Base-by-base conservation (phyloP, 1,284 basidiomycete species). In the Irpex sp. region DNA sequence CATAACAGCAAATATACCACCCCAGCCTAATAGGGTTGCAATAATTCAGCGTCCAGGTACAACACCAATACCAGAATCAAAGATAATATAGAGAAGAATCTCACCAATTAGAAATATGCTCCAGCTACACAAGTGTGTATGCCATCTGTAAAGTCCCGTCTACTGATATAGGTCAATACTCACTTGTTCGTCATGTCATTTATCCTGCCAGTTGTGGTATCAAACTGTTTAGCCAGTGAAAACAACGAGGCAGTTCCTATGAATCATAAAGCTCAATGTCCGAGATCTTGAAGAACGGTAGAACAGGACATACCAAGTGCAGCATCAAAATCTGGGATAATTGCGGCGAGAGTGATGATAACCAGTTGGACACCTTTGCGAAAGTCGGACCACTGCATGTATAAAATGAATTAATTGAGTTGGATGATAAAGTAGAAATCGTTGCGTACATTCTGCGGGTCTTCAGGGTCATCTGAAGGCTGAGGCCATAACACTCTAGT, bases 281-380 rank as follows among this genome's bases (percentile, higher is more conserved):
- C 56, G 60, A 17, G 55, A 26, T 19, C 6, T 21, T 55, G 13
- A 19, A n/a, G 33, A n/a, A 43, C 1, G 15, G 8, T 35, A 5
- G 33, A 1, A 2, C 36, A 26, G 19, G 1, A 61, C 78, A 59
- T 35, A 86, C 87, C 86, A 63, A 87, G 85, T 0, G 83, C 86
- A 9, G 85, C 87, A 67, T 87, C 85, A 65, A 89, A 88, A 68
- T 89, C 88, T 0, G 88, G 88, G 5, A 88, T 83, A 43, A 89
- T 82, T 3, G 88, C 85, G 4, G 88, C 86, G 37, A 89, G 70
- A 0, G 86, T 88, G 63, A 87, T 78, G 63, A 89, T 85, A 46
- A 85, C 65, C 21, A 89, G 73, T 61, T 85, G 84, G 1, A 86
- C 61, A 46, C 78, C 77, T 72, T 89, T 89, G 37, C 77, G 75